Evolutionary conservation across 2,329 filamentous ascomycete species (phyloP), one percentile per base, ranked within the genome.

Genomic region (Fusarium brevicatenulatum): DNA sequence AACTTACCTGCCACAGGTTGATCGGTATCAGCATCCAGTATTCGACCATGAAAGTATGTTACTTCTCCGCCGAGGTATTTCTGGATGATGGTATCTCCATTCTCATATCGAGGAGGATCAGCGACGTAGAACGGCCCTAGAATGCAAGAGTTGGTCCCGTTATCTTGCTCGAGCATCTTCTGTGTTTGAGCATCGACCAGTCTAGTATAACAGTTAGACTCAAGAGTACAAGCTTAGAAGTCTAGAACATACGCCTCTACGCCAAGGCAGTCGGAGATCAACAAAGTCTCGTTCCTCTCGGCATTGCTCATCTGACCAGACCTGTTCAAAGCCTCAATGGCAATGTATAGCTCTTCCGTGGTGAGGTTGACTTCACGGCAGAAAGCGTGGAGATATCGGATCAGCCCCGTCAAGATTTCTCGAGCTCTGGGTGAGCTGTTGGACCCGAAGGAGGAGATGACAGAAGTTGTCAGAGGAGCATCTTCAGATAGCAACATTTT

Each of bases 221-320:
- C 15, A 18, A 54, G 11, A 7, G 5, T 9, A 42, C 9, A 21
- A 1, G 4, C 2, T 2, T 28, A n/a, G 37, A 4, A 23, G 2
- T 19, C 8, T 5, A 15, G 8, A 30, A 19, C 52, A 10, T 40
- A 42, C 52, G 52, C 36, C 7, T 54, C 52, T 4, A 54, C 25
- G 15, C 52, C 52, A 7, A 54, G 36, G 3, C 52, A 42, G 21
- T 54, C 52, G 0, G 52, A 42, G 34, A 54, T 54, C 16, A 54
- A 42, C 11, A 54, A 42, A 2, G 36, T 54, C 21, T 54, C 52
- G 8, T 54, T 54, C 0, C 52, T 2, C 25, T 54, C 25, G 2
- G 36, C 5, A 6, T 42, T 42, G 4, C 52, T 54, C 52, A 54
- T 54, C 4, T 54, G 23, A 1, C 52, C 52, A 54, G 52, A 54